phyloP scores from a whole-genome alignment of 1,284 basidiomycete species.

The Mycena sp. region DNA sequence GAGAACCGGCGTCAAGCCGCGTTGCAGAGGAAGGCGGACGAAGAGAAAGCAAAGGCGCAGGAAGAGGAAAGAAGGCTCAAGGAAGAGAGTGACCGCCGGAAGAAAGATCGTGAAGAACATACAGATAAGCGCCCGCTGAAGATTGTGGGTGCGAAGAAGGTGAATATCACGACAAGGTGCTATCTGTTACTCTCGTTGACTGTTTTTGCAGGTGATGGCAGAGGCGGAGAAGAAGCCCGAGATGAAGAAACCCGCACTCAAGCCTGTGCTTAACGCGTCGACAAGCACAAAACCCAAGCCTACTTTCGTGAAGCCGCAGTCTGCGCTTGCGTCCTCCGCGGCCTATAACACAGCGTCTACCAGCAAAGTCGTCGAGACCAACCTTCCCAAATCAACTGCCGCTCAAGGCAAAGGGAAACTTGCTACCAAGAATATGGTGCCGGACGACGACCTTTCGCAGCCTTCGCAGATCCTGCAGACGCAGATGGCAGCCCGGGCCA shows the following conservation, averaged over 20 bases:
- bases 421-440: slow-evolving; percentile 38
- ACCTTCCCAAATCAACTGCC: slow-evolving; percentile 42
- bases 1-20: slow-evolving; percentile 79
- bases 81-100: slow-evolving; percentile 76
- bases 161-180: slow-evolving; percentile 36
- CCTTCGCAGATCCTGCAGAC: slow-evolving; percentile 71
- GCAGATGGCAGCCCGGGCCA: slow-evolving; percentile 74
- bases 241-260: slow-evolving; percentile 64
- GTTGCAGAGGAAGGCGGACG: slow-evolving; percentile 80
- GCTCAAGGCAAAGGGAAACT: slow-evolving; percentile 62
- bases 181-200: slow-evolving; percentile 9
- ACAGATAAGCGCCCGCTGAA: slow-evolving; percentile 70
- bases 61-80: slow-evolving; percentile 77
- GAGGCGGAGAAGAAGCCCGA: slow-evolving; percentile 69
- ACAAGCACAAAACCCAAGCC: slow-evolving; percentile 33
- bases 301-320: slow-evolving; percentile 42
- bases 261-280: slow-evolving; percentile 47
- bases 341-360: slow-evolving; percentile 42
- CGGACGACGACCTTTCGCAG: slow-evolving; percentile 61
- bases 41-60: slow-evolving; percentile 69
- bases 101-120: slow-evolving; percentile 78
- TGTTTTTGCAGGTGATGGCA: slow-evolving; percentile 47
- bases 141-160: slow-evolving; percentile 61
- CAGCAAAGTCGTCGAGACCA: slow-evolving; percentile 44
- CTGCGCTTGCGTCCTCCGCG: slow-evolving; percentile 44